Percentiles rank a stretch among this genome's conserved stretches.
Conservation (phyloP, 371 early-diverging fungal species). For the Nematocida parisii region DNA sequence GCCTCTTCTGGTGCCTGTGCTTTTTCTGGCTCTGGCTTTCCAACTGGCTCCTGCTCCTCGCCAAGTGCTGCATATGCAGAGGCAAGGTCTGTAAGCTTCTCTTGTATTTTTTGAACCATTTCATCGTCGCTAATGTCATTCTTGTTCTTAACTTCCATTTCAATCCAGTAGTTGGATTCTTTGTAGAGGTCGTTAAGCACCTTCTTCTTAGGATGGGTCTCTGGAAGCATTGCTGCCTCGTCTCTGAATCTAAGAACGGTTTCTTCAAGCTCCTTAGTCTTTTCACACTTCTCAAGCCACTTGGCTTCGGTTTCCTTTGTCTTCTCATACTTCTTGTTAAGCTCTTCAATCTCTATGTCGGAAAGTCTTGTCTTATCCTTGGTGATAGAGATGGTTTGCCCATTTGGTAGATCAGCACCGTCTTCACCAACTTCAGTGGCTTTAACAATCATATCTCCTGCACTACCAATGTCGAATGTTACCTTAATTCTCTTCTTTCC, state of each 20-base stretch:
- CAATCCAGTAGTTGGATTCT: conserved; percentile 39
- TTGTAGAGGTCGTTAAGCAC: conserved; percentile 18
- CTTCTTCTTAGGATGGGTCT: conserved; percentile 37
- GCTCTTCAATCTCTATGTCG: conserved; percentile 20
- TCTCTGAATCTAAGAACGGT: conserved; percentile 1
- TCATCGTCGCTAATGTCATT: conserved; percentile 12
- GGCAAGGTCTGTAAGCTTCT: conserved; percentile 25
- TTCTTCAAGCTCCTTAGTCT: conserved; percentile 28
- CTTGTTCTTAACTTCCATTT: conserved; percentile 18
- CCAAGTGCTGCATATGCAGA: conserved; percentile 3
- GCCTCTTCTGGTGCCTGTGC: background rate
- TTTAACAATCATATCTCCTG: conserved; percentile 41
- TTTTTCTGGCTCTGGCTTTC: conserved; percentile 11
- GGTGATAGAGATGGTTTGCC: conserved; percentile 23
- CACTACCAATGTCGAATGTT: conserved; percentile 50
- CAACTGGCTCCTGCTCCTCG: background rate
- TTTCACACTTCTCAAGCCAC: conserved; percentile 50
- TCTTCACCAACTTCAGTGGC: conserved; percentile 51
- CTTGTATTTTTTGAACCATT: conserved; percentile 30
- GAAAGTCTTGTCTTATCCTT: conserved; percentile 32
- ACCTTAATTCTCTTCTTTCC: conserved; percentile 55
- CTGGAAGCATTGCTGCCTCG: conserved; percentile 1
- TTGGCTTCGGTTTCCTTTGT: conserved; percentile 47
- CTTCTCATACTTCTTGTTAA: conserved; percentile 48
- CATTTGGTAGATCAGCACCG: conserved; percentile 13